Percentiles rank a stretch among this genome's conserved stretches.
phyloP scores from a whole-genome alignment of 176 grass and related monocot species.

The Bothriochloa decipiens region DNA sequence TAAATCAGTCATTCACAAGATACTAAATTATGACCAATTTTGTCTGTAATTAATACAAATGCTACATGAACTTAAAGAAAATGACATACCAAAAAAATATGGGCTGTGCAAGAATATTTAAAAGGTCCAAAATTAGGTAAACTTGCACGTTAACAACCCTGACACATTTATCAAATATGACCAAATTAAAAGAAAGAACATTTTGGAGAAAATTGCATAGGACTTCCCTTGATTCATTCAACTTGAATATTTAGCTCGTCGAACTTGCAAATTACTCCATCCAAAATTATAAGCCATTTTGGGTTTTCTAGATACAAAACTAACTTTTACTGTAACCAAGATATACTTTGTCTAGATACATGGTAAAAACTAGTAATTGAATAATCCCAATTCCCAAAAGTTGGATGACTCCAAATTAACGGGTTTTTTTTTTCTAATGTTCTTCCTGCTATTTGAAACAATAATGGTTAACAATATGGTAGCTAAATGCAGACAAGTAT shows the following conservation, averaged over 20 bases:
- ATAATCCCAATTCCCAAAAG: not conserved
- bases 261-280: not conserved
- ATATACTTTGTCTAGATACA: not conserved
- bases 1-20: not conserved
- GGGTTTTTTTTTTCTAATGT: not conserved
- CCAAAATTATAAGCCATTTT: not conserved
- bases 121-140: not conserved
- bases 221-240: not conserved
- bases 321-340: not conserved
- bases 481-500: not conserved
- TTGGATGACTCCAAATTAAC: not conserved
- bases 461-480: slow-evolving; percentile 7
- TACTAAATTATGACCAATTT: not conserved
- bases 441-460: not conserved
- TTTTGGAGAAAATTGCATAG: slow-evolving; percentile 3
- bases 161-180: not conserved
- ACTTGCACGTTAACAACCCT: not conserved
- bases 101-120: not conserved
- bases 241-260: not conserved
- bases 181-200: not conserved
- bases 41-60: not conserved
- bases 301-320: not conserved
- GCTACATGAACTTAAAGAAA: slow-evolving; percentile 29
- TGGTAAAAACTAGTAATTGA: not conserved
- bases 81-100: no score